phyloP scores from a whole-genome alignment of 768 basidiomycete genomes.

The Suillus sp. region DNA sequence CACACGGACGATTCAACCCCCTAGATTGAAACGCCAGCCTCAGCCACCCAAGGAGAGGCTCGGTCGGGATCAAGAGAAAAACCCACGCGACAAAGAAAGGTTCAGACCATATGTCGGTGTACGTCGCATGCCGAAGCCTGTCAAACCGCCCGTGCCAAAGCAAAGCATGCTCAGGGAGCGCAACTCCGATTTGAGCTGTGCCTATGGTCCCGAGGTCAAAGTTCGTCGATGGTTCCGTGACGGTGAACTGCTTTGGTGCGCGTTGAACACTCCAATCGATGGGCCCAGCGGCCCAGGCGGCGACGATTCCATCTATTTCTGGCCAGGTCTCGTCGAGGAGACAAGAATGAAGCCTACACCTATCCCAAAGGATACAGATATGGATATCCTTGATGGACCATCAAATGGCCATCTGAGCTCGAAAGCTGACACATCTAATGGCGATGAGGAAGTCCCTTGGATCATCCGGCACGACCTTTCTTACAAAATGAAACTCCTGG shows the following conservation, averaged over 20 bases:
- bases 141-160: constrained; percentile 41
- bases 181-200: constrained; percentile 62
- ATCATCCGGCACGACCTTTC: constrained; percentile 56
- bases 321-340: constrained; percentile 74
- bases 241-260: constrained; percentile 74
- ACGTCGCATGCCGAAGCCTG: constrained; percentile 39
- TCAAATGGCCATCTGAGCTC: constrained; percentile 14
- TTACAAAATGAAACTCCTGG: constrained; percentile 73
- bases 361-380: constrained; percentile 29
- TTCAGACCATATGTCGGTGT: constrained; percentile 44
- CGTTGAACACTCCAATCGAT: constrained; percentile 51
- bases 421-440: constrained; percentile 19
- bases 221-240: constrained; percentile 64
- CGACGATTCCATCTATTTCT: constrained; percentile 57
- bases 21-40: constrained; percentile 19
- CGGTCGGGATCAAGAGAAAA: constrained; percentile 13
- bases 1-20: constrained; percentile 20
- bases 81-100: constrained; percentile 19
- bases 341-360: constrained; percentile 50
- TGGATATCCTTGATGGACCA: constrained; percentile 9
- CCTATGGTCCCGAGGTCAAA: constrained; percentile 47
- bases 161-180: constrained; percentile 61
- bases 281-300: constrained; percentile 34
- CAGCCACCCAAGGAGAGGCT: constrained; percentile 4
- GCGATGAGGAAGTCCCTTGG: constrained; percentile 48